Evolutionary conservation across 1,284 basidiomycete species (phyloP).

Genomic region (Stygiomarasmius scandens): DNA sequence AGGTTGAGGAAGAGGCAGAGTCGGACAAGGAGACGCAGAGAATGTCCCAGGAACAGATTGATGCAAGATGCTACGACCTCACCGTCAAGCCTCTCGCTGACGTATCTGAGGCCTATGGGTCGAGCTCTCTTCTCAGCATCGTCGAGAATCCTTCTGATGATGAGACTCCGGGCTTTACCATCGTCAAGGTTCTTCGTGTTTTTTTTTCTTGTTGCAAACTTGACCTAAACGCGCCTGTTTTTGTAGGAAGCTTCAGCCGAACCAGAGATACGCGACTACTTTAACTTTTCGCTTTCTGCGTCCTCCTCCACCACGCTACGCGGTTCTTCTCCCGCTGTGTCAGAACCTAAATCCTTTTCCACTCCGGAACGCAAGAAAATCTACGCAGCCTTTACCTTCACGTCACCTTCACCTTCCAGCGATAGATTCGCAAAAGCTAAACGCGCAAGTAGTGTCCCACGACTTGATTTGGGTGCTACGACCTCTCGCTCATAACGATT

Average conservation of each 20-base stretch:
- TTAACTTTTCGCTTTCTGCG: constrained; percentile 31
- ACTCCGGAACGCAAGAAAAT: constrained; percentile 72
- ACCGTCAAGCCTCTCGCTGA: constrained; percentile 68
- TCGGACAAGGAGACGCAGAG: constrained; percentile 21
- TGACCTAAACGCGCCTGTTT: constrained; percentile 6
- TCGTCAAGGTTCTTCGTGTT: constrained; percentile 45
- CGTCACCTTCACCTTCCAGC: constrained; percentile 63
- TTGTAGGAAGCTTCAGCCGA: constrained; percentile 52
- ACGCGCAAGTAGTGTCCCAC: constrained; percentile 31
- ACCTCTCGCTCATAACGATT: not conserved
- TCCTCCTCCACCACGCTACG: constrained; percentile 25
- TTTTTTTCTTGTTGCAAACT: constrained; percentile 18
- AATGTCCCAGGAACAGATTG: constrained; percentile 40
- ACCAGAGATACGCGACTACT: constrained; percentile 56
- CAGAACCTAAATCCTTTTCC: constrained; percentile 47
- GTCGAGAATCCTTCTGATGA: constrained; percentile 24
- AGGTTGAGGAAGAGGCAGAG: constrained; percentile 46
- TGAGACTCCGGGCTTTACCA: constrained; percentile 24
- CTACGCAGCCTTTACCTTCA: constrained; percentile 77
- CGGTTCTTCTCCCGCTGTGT: constrained; percentile 22
- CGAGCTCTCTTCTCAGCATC: constrained; percentile 19
- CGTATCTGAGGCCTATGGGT: constrained; percentile 54
- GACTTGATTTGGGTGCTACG: constrained; percentile 7
- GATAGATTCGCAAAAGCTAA: constrained; percentile 47
- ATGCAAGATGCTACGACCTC: constrained; percentile 63